Base-by-base conservation (phyloP, 371 early-diverging fungal species). In the Rhizomucor pusillus region DNA sequence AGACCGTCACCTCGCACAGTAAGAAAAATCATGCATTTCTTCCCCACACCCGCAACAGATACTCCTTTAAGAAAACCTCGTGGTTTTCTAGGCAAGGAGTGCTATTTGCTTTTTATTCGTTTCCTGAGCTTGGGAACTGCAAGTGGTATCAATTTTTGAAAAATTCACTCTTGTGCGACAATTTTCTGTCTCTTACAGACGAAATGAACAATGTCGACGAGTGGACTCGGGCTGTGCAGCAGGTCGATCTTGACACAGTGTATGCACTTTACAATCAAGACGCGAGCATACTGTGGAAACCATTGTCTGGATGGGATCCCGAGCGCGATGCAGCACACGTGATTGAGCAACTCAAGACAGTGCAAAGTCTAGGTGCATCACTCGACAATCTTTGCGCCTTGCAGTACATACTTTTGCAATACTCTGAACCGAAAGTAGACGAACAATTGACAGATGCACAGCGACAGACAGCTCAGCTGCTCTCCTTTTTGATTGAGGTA, bases 231-330 rank as follows among this genome's bases (percentile, higher is more conserved):
- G 65, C 73, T 2, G 50, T 71, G 1, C 64, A 56, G 16, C 55
- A 64, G 33, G 50, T 50, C n/a, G 54, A 72, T 47, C 45, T 60
- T 3, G 41, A 43, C 25, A 53, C 45, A 22, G 54, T 63, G 0
- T 46, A 62, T 23, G 37, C 11, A 24, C 46, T 67, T 16, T 20
- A 65, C 2, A 18, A 48, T 23, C 46, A 49, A 5, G 54, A 69
- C 52, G 66, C 64, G 16, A 66, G 63, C 19, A 37, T 74, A 47
- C 47, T 67, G 41, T 74, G 68, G 68, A 64, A 54, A 20, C 66
- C 74, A 37, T 36, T 58, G 18, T 23, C 34, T 3, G 19, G 19
- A 23, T 49, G 51, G 57, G 51, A 57, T 50, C 57, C 57, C 22
- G 50, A 57, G 29, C 43, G 47, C 16, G 56, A 56, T 19, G 56